Conservation (phyloP, 1,139 yeast species). For the Yamadazyma trypodendri region DNA sequence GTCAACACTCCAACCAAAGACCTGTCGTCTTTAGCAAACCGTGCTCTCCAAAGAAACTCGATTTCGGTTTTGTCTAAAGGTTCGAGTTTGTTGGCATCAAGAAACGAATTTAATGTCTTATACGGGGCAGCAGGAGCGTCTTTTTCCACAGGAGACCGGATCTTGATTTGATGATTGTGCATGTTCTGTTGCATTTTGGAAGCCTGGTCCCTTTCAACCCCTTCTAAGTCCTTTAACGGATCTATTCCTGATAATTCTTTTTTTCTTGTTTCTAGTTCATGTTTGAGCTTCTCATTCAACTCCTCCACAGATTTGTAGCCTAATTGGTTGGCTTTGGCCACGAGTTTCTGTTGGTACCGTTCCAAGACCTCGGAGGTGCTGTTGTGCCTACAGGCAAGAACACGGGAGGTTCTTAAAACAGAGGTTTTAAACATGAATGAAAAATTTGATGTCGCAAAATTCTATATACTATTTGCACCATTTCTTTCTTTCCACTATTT, state of each 20-base stretch:
- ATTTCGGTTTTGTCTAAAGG: slow-evolving; percentile 63
- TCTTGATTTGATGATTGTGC: slow-evolving; percentile 65
- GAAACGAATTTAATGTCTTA: slow-evolving; percentile 68
- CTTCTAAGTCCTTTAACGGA: slow-evolving; percentile 67
- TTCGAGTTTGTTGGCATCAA: slow-evolving; percentile 65
- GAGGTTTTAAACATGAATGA: background rate
- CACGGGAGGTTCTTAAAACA: background rate
- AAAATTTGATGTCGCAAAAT: no score
- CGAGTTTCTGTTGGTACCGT: slow-evolving; percentile 33
- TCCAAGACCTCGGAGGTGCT: slow-evolving; percentile 14
- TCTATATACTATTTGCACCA: no score
- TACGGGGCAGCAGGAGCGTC: slow-evolving; percentile 52
- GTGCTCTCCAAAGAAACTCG: slow-evolving; percentile 85
- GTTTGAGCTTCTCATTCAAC: slow-evolving; percentile 61
- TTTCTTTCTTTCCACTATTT: no score
- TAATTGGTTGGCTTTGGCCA: slow-evolving; percentile 34
- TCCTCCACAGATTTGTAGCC: slow-evolving; percentile 54
- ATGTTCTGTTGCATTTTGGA: slow-evolving; percentile 30
- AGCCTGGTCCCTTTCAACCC: slow-evolving; percentile 45
- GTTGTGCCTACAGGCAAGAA: background rate
- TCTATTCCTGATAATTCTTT: slow-evolving; percentile 60
- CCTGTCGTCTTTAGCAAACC: slow-evolving; percentile 64
- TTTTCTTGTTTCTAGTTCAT: slow-evolving; percentile 56
- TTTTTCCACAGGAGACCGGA: slow-evolving; percentile 52
- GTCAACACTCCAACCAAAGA: slow-evolving; percentile 66